phyloP scores from a whole-genome alignment of 305 asterid genomes.

The Fraxinus paxiana region DNA sequence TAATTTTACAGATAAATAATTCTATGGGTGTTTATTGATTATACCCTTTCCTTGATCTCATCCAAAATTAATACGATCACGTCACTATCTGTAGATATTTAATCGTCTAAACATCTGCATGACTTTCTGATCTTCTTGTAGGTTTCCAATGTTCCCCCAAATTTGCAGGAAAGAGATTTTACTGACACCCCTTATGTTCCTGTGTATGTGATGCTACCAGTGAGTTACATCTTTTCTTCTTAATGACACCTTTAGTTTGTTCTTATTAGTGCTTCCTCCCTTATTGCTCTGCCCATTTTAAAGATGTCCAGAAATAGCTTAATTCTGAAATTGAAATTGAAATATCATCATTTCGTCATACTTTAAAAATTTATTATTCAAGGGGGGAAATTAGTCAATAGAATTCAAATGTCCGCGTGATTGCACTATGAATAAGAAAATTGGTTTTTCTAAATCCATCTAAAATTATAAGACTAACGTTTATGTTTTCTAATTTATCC shows the following conservation, averaged over 20 bases:
- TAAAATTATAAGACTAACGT: neutral
- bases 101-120: neutral
- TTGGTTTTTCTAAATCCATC: neutral
- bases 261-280: neutral
- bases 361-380: neutral
- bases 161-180: constrained; percentile 53
- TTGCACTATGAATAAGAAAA: neutral
- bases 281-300: neutral
- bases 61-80: neutral
- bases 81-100: neutral
- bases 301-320: neutral
- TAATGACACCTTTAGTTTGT: neutral
- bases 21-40: neutral
- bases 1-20: constrained; percentile 8
- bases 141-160: constrained; percentile 25
- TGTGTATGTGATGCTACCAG: constrained; percentile 64
- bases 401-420: neutral
- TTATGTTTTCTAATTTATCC: neutral
- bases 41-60: neutral
- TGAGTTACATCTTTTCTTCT: constrained; percentile 38
- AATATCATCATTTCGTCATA: neutral
- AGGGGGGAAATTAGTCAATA: neutral
- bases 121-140: constrained; percentile 9
- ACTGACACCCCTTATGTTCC: constrained; percentile 65
- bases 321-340: neutral